Evolutionary conservation across 495 filamentous ascomycete genomes (phyloP), one percentile per base, ranked within the genome.

Genomic region (Recurvomyces mirabilis): DNA sequence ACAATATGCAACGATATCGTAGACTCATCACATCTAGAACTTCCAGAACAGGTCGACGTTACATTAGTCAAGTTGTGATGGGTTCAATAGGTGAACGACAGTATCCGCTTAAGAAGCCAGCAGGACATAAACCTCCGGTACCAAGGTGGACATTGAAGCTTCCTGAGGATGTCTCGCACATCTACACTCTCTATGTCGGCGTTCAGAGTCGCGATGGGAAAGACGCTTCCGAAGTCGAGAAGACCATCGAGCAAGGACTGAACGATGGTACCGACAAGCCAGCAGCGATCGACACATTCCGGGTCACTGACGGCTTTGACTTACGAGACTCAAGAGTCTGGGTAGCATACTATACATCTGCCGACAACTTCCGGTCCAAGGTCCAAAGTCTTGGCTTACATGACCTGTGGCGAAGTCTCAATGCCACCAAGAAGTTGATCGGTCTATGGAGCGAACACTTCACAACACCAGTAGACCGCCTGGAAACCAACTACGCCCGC

Each of bases 401-500:
- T 10, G n/a, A 45, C 24, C 3, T 14, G 17, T 45, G 42, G 42
- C 14, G 20, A 5, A 32, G 21, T 9, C 42, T 45, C 7, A 32
- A 32, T n/a, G 25, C 31, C 7, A n/a, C 6, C 17, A 45, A 45
- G 31, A 10, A 29, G 3, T 36, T 20, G 2, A 37, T 32, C 6
- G 42, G 42, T 9, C 5, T 45, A 5, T 45, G 42, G 42, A n/a
- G 26, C 22, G 42, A 45, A 32, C 32, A 35, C 32, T 45, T 45
- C 32, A 21, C 28, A 22, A 45, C 42, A 10, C 18, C 42, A 4
- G 21, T 45, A 31, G 42, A 45, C 4, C 30, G 31, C 5, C 42
- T 45, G 2, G 42, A 45, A 22, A 45, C 42, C 4, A 45, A 45
- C 32, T 45, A 45, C 31, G 5, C 42, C 30, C 31, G 42, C n/a